phyloP scores from a whole-genome alignment of 2,329 filamentous ascomycete species.

The Aureobasidium sp. region DNA sequence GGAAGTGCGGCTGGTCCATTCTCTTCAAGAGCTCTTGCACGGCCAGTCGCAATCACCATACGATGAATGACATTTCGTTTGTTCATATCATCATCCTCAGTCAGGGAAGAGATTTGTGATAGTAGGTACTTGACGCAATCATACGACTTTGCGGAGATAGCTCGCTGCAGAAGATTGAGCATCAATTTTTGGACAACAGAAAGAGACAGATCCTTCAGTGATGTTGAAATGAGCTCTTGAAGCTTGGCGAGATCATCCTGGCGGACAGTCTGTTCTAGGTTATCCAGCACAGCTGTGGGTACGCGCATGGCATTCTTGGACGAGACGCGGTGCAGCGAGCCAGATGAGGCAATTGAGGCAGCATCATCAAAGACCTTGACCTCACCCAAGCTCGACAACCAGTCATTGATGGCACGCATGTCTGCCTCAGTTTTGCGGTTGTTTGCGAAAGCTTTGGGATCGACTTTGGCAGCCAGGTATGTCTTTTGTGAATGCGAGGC shows the following conservation, averaged over 20 bases:
- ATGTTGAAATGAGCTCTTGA: conserved; percentile 38
- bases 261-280: conserved; percentile 62
- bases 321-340: conserved; percentile 67
- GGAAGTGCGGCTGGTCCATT: conserved; percentile 13
- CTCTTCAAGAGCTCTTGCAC: conserved; percentile 51
- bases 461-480: conserved; percentile 86
- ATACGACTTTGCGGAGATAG: conserved; percentile 62
- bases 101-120: conserved; percentile 57
- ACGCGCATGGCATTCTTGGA: conserved; percentile 68
- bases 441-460: conserved; percentile 78
- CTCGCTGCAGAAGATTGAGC: conserved; percentile 69
- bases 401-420: conserved; percentile 72
- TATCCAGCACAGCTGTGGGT: conserved; percentile 58
- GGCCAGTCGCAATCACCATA: conserved; percentile 82
- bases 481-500: conserved; percentile 64
- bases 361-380: conserved; percentile 68
- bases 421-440: conserved; percentile 51
- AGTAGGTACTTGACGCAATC: conserved; percentile 65
- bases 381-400: conserved; percentile 76
- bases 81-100: conserved; percentile 89
- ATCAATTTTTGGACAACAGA: conserved; percentile 39
- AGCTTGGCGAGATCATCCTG: conserved; percentile 55
- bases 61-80: conserved; percentile 88
- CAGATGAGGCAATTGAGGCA: conserved; percentile 57
- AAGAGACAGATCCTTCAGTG: conserved; percentile 1